phyloP scores from a whole-genome alignment of 2,329 filamentous ascomycete genomes.

The Colletotrichum sp. region DNA sequence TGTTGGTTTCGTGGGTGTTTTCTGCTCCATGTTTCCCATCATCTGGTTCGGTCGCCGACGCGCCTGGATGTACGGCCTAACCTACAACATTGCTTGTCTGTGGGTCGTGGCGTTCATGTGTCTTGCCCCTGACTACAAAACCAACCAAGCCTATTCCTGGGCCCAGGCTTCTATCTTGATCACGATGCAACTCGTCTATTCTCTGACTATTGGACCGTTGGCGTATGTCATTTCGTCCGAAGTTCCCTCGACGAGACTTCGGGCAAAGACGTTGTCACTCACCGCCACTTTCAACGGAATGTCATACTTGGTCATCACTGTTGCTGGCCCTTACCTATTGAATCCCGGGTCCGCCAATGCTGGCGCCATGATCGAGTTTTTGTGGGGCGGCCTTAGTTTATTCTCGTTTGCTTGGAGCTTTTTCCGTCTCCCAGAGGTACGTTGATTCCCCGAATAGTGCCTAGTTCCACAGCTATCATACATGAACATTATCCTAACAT shows the following conservation, averaged over 20 bases:
- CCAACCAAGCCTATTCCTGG: background rate
- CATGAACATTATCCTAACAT: background rate
- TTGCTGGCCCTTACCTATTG: background rate
- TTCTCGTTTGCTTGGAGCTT: background rate
- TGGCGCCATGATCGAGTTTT: background rate
- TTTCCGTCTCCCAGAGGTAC: background rate
- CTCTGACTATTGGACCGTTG: background rate
- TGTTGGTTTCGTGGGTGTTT: background rate
- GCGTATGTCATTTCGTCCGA: background rate
- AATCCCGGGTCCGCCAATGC: background rate
- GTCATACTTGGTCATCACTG: background rate
- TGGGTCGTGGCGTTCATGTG: background rate
- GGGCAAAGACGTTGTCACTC: background rate
- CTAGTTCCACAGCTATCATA: background rate
- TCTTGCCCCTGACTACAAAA: background rate
- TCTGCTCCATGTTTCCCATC: background rate
- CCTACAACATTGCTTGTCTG: background rate
- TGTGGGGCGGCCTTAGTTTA: background rate
- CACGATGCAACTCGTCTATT: background rate
- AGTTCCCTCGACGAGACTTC: background rate
- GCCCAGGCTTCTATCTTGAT: background rate
- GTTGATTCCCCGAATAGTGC: background rate
- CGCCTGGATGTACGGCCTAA: background rate
- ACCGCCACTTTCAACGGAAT: background rate
- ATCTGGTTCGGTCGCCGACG: background rate